Evolutionary conservation across 2,329 filamentous ascomycete genomes (phyloP).

Genomic region (Neofusicoccum sp.): DNA sequence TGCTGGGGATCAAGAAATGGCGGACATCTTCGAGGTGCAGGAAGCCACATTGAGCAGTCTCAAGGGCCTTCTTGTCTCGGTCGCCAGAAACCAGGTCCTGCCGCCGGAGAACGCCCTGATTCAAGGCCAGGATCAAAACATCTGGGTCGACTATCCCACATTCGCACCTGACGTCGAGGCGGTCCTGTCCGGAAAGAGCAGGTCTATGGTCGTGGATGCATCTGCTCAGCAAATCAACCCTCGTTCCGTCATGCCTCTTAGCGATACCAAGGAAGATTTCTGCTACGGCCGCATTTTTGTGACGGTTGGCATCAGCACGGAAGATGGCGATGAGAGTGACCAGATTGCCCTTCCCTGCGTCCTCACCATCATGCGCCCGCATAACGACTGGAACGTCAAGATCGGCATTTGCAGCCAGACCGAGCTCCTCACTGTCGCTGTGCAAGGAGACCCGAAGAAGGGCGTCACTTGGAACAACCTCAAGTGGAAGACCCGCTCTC

Average conservation of each 20-base stretch:
- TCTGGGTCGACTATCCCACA: constrained; percentile 79
- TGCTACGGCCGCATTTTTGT: constrained; percentile 79
- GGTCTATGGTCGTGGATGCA: constrained; percentile 50
- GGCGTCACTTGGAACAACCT: constrained; percentile 82
- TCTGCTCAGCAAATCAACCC: constrained; percentile 46
- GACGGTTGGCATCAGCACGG: constrained; percentile 73
- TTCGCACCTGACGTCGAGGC: constrained; percentile 72
- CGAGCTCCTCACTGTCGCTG: constrained; percentile 71
- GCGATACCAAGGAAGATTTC: constrained; percentile 74
- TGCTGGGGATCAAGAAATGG: constrained; percentile 48
- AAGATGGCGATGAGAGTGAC: constrained; percentile 65
- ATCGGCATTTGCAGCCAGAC: constrained; percentile 80
- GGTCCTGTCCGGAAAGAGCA: constrained; percentile 63
- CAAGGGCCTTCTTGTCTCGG: constrained; percentile 75
- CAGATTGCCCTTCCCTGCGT: constrained; percentile 72
- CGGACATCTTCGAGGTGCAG: constrained; percentile 53
- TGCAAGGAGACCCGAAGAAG: constrained; percentile 68
- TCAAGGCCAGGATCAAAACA: constrained; percentile 75
- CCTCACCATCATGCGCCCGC: constrained; percentile 72
- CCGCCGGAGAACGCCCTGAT: constrained; percentile 67
- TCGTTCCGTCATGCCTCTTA: constrained; percentile 71
- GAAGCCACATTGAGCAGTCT: constrained; percentile 65
- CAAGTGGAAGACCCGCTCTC: constrained; percentile 71
- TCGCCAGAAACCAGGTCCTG: constrained; percentile 81
- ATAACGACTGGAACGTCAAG: constrained; percentile 68